A percentile compares a stretch with the other conserved stretches of the same genome.
Conservation (phyloP, 495 filamentous ascomycete genomes). For the Aspergillus heteromorphus region DNA sequence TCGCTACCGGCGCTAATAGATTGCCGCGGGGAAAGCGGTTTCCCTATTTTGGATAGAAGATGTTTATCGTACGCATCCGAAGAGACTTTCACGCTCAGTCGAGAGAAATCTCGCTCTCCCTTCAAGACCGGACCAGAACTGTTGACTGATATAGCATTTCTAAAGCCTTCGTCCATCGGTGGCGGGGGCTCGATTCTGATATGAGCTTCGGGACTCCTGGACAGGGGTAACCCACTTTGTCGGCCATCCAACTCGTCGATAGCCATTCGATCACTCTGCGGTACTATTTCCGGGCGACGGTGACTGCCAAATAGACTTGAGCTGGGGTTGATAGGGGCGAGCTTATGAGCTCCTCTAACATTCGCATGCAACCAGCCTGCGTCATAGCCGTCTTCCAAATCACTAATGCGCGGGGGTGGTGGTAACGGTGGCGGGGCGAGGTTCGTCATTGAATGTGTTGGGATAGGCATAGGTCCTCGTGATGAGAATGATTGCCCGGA, state of each 20-base stretch:
- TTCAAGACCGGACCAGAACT: constrained; percentile 50
- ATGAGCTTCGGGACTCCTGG: constrained; percentile 34
- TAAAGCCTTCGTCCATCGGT: constrained; percentile 40
- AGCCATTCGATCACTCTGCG: constrained; percentile 34
- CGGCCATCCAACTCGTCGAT: constrained; percentile 36
- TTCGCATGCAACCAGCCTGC: constrained; percentile 58
- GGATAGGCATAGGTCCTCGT: constrained; percentile 53
- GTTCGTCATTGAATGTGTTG: constrained; percentile 38
- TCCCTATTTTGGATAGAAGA: constrained; percentile 69
- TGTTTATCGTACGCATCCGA: constrained; percentile 75
- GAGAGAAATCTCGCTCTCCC: constrained; percentile 54
- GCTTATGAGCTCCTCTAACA: constrained; percentile 27
- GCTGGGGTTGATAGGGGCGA: constrained; percentile 46
- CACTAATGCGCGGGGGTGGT: constrained; percentile 52
- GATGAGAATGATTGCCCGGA: constrained; percentile 32
- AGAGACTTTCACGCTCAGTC: constrained; percentile 52
- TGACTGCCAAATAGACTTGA: constrained; percentile 52
- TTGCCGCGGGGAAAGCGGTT: constrained; percentile 53
- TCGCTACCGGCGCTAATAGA: constrained; percentile 50
- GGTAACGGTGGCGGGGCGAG: constrained; percentile 57
- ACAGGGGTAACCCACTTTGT: constrained; percentile 24
- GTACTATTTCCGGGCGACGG: constrained; percentile 27
- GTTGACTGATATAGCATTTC: constrained; percentile 35
- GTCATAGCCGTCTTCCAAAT: constrained; percentile 51
- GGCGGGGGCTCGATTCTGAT: constrained; percentile 46